Percentiles rank a stretch among this genome's conserved stretches.
phyloP scores from a whole-genome alignment of 257 asterid genomes.

The Solanum corneliomulleri region DNA sequence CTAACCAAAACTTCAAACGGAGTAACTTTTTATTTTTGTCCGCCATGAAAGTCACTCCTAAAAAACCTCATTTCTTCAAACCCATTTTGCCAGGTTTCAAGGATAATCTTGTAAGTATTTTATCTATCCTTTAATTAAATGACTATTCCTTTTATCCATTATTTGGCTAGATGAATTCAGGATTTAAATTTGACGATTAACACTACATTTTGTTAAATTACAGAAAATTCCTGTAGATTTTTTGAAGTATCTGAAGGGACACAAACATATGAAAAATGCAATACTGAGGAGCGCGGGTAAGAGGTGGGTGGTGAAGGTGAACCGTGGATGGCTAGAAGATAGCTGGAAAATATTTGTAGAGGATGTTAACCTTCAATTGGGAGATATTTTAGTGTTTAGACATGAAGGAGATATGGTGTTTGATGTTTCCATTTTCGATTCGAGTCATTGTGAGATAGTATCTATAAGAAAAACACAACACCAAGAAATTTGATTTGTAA shows the following conservation, averaged over 20 bases:
- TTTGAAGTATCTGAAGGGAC: background rate
- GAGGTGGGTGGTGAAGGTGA: background rate
- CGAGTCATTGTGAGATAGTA: background rate
- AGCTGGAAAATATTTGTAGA: background rate
- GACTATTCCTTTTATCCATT: too few species aligned
- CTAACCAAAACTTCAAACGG: background rate
- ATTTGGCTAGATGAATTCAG: too few species aligned
- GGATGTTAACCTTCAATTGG: background rate
- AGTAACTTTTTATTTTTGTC: background rate
- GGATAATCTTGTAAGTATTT: background rate
- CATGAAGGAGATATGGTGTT: background rate
- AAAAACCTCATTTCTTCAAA: background rate
- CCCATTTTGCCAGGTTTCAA: background rate
- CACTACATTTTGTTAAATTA: background rate
- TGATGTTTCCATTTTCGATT: background rate
- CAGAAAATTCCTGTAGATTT: background rate
- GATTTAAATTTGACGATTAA: background rate
- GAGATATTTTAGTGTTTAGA: background rate
- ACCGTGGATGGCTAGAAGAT: background rate
- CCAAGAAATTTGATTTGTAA: background rate
- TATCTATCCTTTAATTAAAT: too few species aligned
- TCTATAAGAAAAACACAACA: background rate
- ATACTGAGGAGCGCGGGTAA: background rate
- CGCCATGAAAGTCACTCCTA: background rate
- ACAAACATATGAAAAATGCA: background rate